phyloP scores from a whole-genome alignment of 495 filamentous ascomycete species.

The Pseudoneurospora amorphoporcata region DNA sequence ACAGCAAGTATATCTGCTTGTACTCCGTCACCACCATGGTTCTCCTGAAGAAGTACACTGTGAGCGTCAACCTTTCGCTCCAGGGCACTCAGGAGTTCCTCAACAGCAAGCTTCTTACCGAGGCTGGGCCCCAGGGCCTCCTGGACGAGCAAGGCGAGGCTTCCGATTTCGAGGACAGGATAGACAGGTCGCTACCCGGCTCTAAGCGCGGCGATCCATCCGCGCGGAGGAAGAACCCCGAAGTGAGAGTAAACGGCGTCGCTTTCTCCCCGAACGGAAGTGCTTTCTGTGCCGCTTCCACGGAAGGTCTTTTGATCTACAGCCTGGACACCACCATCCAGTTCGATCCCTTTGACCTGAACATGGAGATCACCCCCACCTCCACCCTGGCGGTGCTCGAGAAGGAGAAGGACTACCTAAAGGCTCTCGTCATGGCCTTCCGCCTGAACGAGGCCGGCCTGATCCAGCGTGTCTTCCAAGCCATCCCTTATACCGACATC shows the following conservation, averaged over 20 bases:
- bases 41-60: conserved; percentile 87
- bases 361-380: conserved; percentile 80
- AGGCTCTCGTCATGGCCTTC: conserved; percentile 93
- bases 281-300: conserved; percentile 88
- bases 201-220: conserved; percentile 75
- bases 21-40: conserved; percentile 85
- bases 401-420: conserved; percentile 70
- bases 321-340: conserved; percentile 67
- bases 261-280: conserved; percentile 82
- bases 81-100: conserved; percentile 95
- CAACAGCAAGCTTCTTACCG: conserved; percentile 82
- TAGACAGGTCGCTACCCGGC: conserved; percentile 78
- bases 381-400: conserved; percentile 65
- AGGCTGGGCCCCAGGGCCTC: conserved; percentile 73
- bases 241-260: conserved; percentile 76
- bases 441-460: conserved; percentile 74
- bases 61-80: conserved; percentile 84
- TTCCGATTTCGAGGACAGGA: conserved; percentile 77
- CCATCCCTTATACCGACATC: conserved; percentile 66
- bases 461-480: conserved; percentile 74
- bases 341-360: conserved; percentile 95
- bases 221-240: conserved; percentile 60
- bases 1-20: conserved; percentile 94
- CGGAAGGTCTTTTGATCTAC: conserved; percentile 89
- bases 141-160: conserved; percentile 81